These are phyloP conservation scores for Talaromyces sp. DNA, from an alignment of 2,329 filamentous ascomycete genomes.

Conservation along the genomic window DNA sequence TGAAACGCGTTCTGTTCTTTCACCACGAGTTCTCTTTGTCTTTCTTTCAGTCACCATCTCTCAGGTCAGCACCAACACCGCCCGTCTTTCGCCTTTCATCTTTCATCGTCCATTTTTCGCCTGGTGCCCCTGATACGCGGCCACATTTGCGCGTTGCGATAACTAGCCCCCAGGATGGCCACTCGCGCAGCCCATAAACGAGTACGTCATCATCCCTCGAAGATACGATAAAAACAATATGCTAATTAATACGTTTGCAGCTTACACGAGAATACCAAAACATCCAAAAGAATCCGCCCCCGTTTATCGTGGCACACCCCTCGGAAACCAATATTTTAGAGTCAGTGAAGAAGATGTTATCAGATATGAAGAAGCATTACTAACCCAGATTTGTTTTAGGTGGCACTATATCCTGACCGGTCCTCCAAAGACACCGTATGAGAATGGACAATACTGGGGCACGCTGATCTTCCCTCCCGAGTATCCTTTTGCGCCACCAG, in stretches of 20 bases:
- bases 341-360: constrained; percentile 43
- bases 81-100: background rate
- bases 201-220: constrained; percentile 41
- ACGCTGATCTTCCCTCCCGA: constrained; percentile 92
- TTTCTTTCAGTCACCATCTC: background rate
- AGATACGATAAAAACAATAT: background rate
- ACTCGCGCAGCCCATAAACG: constrained; percentile 69
- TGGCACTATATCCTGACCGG: constrained; percentile 97
- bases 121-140: background rate
- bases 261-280: constrained; percentile 61
- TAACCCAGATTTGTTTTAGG: constrained; percentile 39
- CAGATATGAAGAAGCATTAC: background rate
- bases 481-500: constrained; percentile 94
- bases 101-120: background rate
- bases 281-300: constrained; percentile 71
- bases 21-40: background rate
- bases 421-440: constrained; percentile 88
- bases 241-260: constrained; percentile 23
- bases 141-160: background rate
- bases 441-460: constrained; percentile 96
- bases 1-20: background rate
- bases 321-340: constrained; percentile 90
- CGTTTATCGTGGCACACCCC: constrained; percentile 83
- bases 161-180: constrained; percentile 49
- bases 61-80: background rate